Percentiles rank a stretch among this genome's conserved stretches.
Conservation (phyloP, 78 protist species). For the Dictyostelium purpureum region DNA sequence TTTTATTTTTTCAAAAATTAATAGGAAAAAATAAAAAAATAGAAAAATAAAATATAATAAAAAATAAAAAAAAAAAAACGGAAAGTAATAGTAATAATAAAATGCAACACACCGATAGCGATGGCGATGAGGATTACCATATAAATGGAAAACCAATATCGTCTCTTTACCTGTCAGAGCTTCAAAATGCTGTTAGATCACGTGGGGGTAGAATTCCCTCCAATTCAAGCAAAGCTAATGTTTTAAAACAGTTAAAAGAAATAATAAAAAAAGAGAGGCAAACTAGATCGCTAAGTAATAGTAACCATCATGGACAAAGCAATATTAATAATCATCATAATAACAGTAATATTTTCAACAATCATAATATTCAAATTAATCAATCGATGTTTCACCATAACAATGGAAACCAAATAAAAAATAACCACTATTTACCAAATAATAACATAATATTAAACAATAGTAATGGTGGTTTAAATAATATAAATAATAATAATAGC, state of each 20-base stretch:
- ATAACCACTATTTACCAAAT: not conserved
- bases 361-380: not conserved
- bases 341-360: not conserved
- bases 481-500: not conserved
- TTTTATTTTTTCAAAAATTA: too few species aligned
- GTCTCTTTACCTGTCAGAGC: not conserved
- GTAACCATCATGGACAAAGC: not conserved
- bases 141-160: slow-evolving; percentile 6
- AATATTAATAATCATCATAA: not conserved
- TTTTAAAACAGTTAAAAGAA: slow-evolving; percentile 2
- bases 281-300: not conserved
- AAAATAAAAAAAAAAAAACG: too few species aligned
- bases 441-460: not conserved
- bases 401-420: too few species aligned
- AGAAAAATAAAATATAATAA: too few species aligned
- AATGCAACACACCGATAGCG: too few species aligned
- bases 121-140: too few species aligned
- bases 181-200: slow-evolving; percentile 2
- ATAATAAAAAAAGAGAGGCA: not conserved
- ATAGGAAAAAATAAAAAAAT: too few species aligned
- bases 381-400: too few species aligned
- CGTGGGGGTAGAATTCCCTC: slow-evolving; percentile 4
- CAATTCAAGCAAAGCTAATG: not conserved
- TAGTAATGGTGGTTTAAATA: not conserved
- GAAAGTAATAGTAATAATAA: too few species aligned